Evolutionary conservation across 208 protist genomes (phyloP).

Genomic region (Acanthamoeba castellanii): DNA sequence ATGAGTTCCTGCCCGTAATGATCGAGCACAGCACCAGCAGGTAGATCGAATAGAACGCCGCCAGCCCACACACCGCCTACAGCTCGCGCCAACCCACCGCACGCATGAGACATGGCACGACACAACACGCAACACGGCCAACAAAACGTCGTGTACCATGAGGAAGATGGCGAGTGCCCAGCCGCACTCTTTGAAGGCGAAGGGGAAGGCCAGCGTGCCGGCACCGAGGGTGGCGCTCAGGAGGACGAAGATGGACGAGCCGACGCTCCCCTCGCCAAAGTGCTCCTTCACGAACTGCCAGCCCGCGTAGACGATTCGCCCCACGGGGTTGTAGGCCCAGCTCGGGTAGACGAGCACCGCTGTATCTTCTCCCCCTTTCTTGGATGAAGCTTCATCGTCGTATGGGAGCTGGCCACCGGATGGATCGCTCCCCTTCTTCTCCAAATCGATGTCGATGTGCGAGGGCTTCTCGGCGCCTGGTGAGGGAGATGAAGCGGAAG

Average conservation of each 20-base stretch:
- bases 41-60: conserved; percentile 71
- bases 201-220: conserved; percentile 67
- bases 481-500: background rate
- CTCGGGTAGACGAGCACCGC: background rate
- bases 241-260: conserved; percentile 57
- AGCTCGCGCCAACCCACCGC: background rate
- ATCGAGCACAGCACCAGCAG: conserved; percentile 32
- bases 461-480: too few relatives aligned
- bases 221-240: conserved; percentile 69
- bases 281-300: background rate
- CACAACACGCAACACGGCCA: background rate
- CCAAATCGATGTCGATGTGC: background rate
- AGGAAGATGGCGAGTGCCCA: conserved; percentile 26
- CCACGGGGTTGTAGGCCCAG: conserved; percentile 36
- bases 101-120: background rate
- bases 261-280: conserved; percentile 63
- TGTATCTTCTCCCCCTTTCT: background rate
- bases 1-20: conserved; percentile 52
- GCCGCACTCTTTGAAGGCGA: conserved; percentile 64
- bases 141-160: background rate
- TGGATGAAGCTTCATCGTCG: background rate
- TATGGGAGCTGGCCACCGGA: background rate
- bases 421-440: background rate
- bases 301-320: background rate
- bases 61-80: conserved; percentile 29